phyloP scores from a whole-genome alignment of 441 rosid genomes.

The Dalechampia spathulata region DNA sequence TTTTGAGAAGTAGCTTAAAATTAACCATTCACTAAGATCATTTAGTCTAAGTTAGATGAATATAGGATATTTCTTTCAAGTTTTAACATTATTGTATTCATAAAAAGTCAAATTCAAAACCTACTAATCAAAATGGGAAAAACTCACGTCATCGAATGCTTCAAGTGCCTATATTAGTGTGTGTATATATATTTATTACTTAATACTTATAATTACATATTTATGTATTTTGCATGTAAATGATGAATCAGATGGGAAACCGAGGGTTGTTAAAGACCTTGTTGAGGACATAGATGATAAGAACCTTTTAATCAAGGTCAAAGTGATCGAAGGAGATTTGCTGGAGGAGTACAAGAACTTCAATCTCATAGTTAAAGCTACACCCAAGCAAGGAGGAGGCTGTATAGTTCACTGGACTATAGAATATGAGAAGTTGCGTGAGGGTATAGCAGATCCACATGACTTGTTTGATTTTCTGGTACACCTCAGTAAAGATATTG shows the following conservation, averaged over 20 bases:
- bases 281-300: constrained; percentile 17
- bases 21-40: too few relatives aligned
- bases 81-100: too few relatives aligned
- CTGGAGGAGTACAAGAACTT: constrained; percentile 8
- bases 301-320: constrained; percentile 9
- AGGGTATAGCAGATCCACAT: constrained; percentile 2
- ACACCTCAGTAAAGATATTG: background rate
- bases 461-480: background rate
- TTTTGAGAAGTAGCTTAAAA: too few relatives aligned
- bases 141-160: too few relatives aligned
- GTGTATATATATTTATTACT: too few relatives aligned
- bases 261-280: constrained; percentile 9
- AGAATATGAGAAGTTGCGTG: constrained; percentile 12
- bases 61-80: too few relatives aligned
- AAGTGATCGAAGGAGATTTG: constrained; percentile 16
- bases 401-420: constrained; percentile 2
- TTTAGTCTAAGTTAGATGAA: too few relatives aligned
- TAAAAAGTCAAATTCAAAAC: too few relatives aligned
- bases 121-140: too few relatives aligned
- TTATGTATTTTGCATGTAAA: too few relatives aligned
- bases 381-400: constrained; percentile 7
- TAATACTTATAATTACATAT: too few relatives aligned
- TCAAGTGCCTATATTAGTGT: too few relatives aligned
- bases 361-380: background rate
- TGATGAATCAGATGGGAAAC: constrained; percentile 17